Percentiles rank a stretch among this genome's conserved stretches.
Conservation (phyloP, 768 basidiomycete genomes). For the Butyriboletus loyo region DNA sequence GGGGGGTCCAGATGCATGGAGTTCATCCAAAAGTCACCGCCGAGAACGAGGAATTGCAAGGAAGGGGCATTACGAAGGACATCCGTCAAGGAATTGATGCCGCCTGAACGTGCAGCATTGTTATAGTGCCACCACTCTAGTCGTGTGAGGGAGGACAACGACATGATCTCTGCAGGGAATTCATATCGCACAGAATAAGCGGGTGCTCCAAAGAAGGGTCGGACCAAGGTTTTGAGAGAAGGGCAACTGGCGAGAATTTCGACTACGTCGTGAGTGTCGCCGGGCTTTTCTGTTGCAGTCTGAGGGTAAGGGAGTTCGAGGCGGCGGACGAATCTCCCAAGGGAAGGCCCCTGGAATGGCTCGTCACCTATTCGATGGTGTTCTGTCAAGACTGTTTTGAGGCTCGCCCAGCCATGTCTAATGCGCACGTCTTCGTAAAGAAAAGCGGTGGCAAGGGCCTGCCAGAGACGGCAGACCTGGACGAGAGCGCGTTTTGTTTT, state of each 20-base stretch:
- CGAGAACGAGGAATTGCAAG: constrained; percentile 55
- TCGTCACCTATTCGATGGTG: constrained; percentile 6
- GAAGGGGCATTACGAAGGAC: constrained; percentile 54
- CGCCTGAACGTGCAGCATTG: constrained; percentile 57
- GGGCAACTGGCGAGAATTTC: constrained; percentile 50
- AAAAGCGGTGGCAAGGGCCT: constrained; percentile 40
- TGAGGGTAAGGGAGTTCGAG: constrained; percentile 56
- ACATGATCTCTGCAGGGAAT: constrained; percentile 46
- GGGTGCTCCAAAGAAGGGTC: constrained; percentile 36
- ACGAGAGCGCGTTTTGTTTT: constrained; percentile 41
- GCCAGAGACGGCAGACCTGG: constrained; percentile 59
- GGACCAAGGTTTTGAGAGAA: constrained; percentile 51
- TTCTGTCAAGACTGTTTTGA: constrained; percentile 33
- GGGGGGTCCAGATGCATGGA: constrained; percentile 16
- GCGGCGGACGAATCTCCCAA: constrained; percentile 47
- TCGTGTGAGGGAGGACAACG: constrained; percentile 51
- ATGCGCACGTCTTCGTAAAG: constrained; percentile 56
- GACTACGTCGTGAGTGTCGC: constrained; percentile 34
- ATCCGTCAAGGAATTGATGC: constrained; percentile 57
- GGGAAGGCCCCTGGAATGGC: constrained; percentile 16
- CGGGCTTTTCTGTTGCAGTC: constrained; percentile 40
- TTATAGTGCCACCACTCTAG: constrained; percentile 68
- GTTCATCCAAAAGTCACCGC: constrained; percentile 40
- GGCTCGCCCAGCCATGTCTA: constrained; percentile 26
- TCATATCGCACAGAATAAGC: constrained; percentile 43